Evolutionary conservation across 2,329 filamentous ascomycete genomes (phyloP).

Genomic region (Colletotrichum scovillei): DNA sequence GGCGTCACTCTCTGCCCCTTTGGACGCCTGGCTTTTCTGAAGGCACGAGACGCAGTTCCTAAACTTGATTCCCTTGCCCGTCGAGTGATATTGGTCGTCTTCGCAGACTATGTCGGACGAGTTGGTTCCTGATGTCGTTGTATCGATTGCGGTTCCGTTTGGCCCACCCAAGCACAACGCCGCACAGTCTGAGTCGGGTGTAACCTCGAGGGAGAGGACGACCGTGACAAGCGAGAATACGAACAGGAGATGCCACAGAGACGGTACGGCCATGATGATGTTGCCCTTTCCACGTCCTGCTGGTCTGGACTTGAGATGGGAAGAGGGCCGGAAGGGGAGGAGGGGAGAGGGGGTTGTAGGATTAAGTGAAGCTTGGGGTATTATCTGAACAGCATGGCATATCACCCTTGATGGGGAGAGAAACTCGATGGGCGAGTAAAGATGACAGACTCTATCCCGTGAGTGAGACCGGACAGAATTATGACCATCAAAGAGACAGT

Average conservation of each 20-base stretch:
- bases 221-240: constrained; percentile 36
- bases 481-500: background rate
- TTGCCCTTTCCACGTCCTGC: background rate
- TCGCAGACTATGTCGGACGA: constrained; percentile 60
- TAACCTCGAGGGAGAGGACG: constrained; percentile 54
- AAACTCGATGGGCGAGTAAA: background rate
- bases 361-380: background rate
- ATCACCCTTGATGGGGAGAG: background rate
- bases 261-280: background rate
- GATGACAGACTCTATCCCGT: background rate
- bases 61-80: constrained; percentile 55
- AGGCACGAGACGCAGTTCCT: constrained; percentile 60
- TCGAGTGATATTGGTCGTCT: constrained; percentile 52
- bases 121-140: constrained; percentile 53
- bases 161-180: constrained; percentile 56
- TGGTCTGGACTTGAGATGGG: background rate
- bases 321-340: background rate
- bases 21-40: constrained; percentile 55
- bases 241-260: background rate
- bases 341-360: background rate
- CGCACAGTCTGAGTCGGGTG: constrained; percentile 63
- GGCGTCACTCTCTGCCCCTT: constrained; percentile 53
- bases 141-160: constrained; percentile 45
- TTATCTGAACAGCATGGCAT: constrained; percentile 12
- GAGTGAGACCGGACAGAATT: background rate